These are phyloP conservation scores for sorghum (Sorghum bicolor) DNA, from an alignment of 176 grass and related monocot species.

Conservation along the genomic window DNA sequence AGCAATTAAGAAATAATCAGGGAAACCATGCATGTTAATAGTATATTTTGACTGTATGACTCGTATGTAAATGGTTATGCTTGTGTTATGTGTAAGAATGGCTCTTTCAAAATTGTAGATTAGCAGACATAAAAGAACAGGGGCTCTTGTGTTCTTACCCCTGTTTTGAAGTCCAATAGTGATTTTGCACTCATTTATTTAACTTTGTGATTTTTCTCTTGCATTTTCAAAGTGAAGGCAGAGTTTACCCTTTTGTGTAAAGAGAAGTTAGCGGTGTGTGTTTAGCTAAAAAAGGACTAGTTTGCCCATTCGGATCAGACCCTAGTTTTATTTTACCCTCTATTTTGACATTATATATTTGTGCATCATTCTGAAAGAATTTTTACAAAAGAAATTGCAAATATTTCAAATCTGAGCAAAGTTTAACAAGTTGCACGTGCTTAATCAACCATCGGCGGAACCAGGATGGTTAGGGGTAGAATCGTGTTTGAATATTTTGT, in stretches of 20 bases:
- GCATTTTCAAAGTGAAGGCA: not conserved
- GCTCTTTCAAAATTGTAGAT: not conserved
- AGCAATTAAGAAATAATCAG: not conserved
- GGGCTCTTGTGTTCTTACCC: not conserved
- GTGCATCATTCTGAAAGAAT: not conserved
- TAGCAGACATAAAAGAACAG: not conserved
- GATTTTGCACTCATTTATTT: not conserved
- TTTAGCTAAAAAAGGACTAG: not conserved
- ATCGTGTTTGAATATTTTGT: not conserved
- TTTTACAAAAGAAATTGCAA: not conserved
- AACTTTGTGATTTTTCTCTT: not conserved
- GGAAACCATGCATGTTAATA: not conserved
- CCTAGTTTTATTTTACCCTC: not conserved
- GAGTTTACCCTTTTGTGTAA: not conserved
- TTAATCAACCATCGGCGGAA: not conserved
- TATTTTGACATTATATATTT: not conserved
- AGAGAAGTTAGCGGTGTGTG: not conserved
- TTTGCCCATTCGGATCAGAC: not conserved
- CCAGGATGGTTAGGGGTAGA: not conserved
- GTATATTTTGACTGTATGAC: not conserved
- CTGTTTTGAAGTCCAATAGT: not conserved
- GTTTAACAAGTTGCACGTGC: not conserved
- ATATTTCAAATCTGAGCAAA: not conserved
- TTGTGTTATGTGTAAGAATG: not conserved
- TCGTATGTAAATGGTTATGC: not conserved